Conservation (phyloP, 208 protist species). For the Trypanosoma conorhini region DNA sequence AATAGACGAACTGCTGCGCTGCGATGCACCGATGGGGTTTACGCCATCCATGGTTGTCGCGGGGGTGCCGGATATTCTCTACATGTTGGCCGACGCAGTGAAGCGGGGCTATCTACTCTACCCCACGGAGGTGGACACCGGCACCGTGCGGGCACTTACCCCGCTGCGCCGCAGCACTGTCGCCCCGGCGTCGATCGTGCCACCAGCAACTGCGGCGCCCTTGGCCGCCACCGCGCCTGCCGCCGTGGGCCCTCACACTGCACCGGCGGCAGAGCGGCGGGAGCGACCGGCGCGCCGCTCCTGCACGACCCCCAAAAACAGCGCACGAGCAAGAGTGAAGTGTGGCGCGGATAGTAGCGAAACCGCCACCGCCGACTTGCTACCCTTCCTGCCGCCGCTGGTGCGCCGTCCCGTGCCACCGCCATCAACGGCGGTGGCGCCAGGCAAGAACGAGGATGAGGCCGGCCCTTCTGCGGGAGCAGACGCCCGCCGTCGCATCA, state of each 20-base stretch:
- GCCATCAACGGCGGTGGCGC: neutral
- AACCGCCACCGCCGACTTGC: neutral
- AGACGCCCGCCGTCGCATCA: neutral
- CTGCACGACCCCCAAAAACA: neutral
- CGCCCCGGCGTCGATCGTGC: neutral
- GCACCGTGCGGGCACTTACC: constrained; percentile 9
- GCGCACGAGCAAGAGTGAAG: neutral
- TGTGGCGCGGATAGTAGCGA: neutral
- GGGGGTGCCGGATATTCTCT: constrained; percentile 48
- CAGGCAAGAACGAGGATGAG: neutral
- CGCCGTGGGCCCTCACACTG: neutral
- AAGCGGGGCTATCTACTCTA: constrained; percentile 18
- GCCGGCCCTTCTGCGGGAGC: neutral
- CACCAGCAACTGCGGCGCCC: neutral
- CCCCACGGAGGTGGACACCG: neutral
- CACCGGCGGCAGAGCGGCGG: neutral
- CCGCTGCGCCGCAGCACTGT: constrained; percentile 18
- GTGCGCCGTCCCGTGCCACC: constrained; percentile 14
- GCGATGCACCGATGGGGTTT: constrained; percentile 55
- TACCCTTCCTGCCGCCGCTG: constrained; percentile 35
- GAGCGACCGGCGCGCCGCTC: neutral
- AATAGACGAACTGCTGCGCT: constrained; percentile 51
- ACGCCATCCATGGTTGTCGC: constrained; percentile 64
- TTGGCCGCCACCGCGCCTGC: no score
- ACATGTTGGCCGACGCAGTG: constrained; percentile 29